Evolutionary conservation across 2,329 filamentous ascomycete genomes (phyloP).

Genomic region (Hawksworthiomyces lignivorus): DNA sequence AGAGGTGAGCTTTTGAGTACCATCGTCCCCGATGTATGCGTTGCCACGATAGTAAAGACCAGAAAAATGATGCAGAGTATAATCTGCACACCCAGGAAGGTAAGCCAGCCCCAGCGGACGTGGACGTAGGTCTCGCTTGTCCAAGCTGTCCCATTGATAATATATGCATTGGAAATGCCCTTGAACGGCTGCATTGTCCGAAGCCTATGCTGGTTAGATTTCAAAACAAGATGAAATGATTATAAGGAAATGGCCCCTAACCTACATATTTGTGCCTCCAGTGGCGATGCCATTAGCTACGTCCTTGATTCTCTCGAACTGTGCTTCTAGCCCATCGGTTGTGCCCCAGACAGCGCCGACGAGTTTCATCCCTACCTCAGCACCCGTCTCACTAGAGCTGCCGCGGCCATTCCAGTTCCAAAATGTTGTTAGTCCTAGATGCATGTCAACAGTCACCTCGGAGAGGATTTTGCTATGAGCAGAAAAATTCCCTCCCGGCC

Average conservation of each 20-base stretch:
- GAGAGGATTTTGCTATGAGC: too few relatives aligned
- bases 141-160: slow-evolving; percentile 16
- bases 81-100: slow-evolving; percentile 18
- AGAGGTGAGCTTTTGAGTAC: slow-evolving; percentile 6
- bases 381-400: slow-evolving; percentile 1
- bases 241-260: too few relatives aligned
- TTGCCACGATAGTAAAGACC: slow-evolving; percentile 10
- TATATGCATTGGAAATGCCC: not conserved
- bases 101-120: slow-evolving; percentile 26
- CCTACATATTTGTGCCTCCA: too few relatives aligned
- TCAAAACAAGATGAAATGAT: too few relatives aligned
- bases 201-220: not conserved
- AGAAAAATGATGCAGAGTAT: slow-evolving; percentile 18
- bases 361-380: slow-evolving; percentile 3
- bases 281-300: slow-evolving; percentile 1
- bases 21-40: not conserved
- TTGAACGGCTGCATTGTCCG: not conserved
- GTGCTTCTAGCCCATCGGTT: slow-evolving; percentile 1
- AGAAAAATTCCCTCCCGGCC: too few relatives aligned
- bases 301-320: not conserved
- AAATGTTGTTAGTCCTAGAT: not conserved
- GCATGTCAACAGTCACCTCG: slow-evolving; percentile 3
- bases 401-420: slow-evolving; percentile 6
- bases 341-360: slow-evolving; percentile 3
- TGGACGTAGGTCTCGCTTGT: slow-evolving; percentile 20